Conservation (phyloP, 305 asterid genomes). For the Solanum aculeatissimum region DNA sequence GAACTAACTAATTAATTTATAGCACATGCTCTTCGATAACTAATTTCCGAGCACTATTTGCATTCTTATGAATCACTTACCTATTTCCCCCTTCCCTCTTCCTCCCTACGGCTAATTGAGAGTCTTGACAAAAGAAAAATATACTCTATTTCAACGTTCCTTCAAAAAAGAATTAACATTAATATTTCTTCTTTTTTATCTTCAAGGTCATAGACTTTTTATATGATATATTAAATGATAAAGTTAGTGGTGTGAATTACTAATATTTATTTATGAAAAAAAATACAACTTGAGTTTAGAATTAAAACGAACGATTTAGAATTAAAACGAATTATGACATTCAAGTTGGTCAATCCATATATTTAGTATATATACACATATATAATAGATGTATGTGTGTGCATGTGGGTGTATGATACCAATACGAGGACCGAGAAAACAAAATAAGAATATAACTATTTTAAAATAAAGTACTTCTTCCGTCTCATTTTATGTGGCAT, state of each 20-base stretch:
- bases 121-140: neutral
- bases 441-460: neutral
- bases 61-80: neutral
- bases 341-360: neutral
- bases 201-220: neutral
- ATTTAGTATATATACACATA: neutral
- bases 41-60: neutral
- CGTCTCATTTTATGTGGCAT: too few species aligned
- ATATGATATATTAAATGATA: neutral
- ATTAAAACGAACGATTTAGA: too few species aligned
- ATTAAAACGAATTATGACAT: neutral
- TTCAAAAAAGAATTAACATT: neutral
- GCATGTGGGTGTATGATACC: neutral
- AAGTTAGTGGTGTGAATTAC: neutral
- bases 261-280: neutral
- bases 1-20: neutral
- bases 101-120: neutral
- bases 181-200: neutral
- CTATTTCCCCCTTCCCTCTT: neutral
- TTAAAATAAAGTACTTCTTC: neutral
- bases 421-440: neutral
- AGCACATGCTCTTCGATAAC: neutral
- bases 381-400: neutral
- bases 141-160: neutral
- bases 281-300: neutral